Percentiles rank a stretch among this genome's conserved stretches.
Conservation (phyloP, 371 early-diverging fungal species). For the Syncephalastrum contaminatum region DNA sequence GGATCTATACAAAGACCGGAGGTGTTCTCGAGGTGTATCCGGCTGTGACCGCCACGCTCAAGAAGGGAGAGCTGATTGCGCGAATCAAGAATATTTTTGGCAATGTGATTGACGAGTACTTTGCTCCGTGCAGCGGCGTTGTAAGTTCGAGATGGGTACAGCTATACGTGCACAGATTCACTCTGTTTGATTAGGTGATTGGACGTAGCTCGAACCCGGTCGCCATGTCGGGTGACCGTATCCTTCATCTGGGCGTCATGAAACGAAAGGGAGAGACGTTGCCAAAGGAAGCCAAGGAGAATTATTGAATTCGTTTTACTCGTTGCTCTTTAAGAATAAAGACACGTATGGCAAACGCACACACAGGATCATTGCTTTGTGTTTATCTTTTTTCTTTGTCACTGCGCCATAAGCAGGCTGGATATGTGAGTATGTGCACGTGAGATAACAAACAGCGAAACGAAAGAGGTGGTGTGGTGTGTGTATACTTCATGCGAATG, state of each 20-base stretch:
- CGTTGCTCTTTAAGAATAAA: no score
- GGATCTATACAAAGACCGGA: constrained; percentile 58
- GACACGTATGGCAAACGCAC: no score
- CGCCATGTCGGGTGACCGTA: constrained; percentile 77
- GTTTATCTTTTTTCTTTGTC: no score
- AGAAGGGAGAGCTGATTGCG: constrained; percentile 87
- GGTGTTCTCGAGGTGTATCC: constrained; percentile 86
- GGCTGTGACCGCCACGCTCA: constrained; percentile 81
- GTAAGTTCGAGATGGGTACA: constrained; percentile 53
- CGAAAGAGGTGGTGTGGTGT: no score
- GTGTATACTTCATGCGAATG: no score
- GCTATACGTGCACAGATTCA: background rate
- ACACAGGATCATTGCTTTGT: no score
- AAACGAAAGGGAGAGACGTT: constrained; percentile 45
- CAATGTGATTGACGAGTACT: constrained; percentile 86
- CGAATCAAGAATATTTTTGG: constrained; percentile 92
- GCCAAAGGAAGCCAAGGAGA: constrained; percentile 64
- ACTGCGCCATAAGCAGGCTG: no score
- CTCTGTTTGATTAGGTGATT: constrained; percentile 27
- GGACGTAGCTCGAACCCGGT: constrained; percentile 69
- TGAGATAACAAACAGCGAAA: no score
- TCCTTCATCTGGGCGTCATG: constrained; percentile 81
- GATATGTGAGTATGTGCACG: no score
- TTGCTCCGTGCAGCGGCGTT: constrained; percentile 82
- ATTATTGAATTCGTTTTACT: constrained; percentile 25